Evolutionary conservation across 83 land plant genomes (phyloP), one percentile per base, ranked within the genome.

Genomic region (Picea abies): DNA sequence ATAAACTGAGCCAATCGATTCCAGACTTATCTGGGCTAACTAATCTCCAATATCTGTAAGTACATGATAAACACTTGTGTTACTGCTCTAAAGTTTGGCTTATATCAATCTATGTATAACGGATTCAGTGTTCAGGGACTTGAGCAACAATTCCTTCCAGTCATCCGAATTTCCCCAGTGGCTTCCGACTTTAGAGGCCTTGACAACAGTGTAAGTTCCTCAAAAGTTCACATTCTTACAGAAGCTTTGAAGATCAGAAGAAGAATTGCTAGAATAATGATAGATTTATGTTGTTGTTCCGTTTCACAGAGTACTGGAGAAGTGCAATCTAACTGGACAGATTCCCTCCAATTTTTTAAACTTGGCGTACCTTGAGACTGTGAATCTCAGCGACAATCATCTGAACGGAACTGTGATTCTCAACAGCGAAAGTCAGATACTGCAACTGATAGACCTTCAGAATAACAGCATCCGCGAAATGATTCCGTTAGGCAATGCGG

Each of bases 361-460:
- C 41, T 32, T 79, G 63, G 39, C 64, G 0, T 32, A 19, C 16
- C 80, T 79, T 61, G 80, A 79, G 80, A 79, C 66, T 35, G 4
- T 79, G 64, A 89, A 84, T 81, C 82, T 93, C 52, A 84, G 80
- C 58, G 83, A 91, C 79, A 93, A 93, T 81, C 69, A 47, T 62
- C 81, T 93, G 20, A 89, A 85, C 79, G 90, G 85, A 25, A 84
- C 87, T 58, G 85, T 93, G 17, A 22, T 79, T 76, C 66, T 93
- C 77, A 86, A 86, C n/a, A 63, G 79, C 61, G 79, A 52, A 60
- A 82, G 90, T 78, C 52, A 68, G 8, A 70, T 84, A 11, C 72
- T 91, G 73, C 82, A 88, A 69, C 82, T 91, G 73, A 85, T 91
- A 64, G 91, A 91, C 82, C 80, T 93, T 26, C 67, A 93, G 78